Evolutionary conservation across 2,329 filamentous ascomycete genomes (phyloP), one percentile per base, ranked within the genome.

Genomic region (Fusarium pseudoanthophilum): DNA sequence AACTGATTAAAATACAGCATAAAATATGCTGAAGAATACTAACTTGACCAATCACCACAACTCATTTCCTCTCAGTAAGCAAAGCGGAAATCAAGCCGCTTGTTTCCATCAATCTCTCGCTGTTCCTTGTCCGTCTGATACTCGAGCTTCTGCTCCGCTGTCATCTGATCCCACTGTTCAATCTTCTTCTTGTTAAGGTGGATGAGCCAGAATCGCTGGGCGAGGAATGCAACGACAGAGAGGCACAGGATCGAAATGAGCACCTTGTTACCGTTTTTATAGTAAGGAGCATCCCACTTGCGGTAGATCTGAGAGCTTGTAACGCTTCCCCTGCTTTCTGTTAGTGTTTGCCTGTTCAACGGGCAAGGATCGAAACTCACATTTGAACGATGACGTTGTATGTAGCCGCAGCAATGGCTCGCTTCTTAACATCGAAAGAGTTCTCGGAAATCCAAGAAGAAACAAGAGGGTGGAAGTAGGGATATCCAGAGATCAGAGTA

Each of bases 391-490:
- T 83, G 2, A 86, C 83, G 69, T 85, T 86, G 76, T 86, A 86
- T 2, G 84, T 85, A 0, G 85, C 84, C 2, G 85, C 85, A 1
- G 85, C 82, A 34, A 87, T 81, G 10, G 85, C 84, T 48, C 85
- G 79, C 74, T 86, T 87, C 77, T 86, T 85, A 26, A 87, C 85
- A 60, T 86, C 83, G 49, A 86, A 86, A 0, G 82, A 84, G 75
- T 87, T 87, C 74, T 86, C 84, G 2, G 83, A 85, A 55, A 86
- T 84, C 85, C 85, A 90, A 10, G 84, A 82, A 8, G 83, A 83
- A 16, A 87, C 81, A 21, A 89, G 84, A 5, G 89, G 87, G 72
- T 90, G 89, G 60, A 89, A 87, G 74, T 90, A 90, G 0, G 89
- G 89, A 64, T 87, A 85, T 4, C 87, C 87, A 16, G 87, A 83